These are phyloP conservation scores for Cyberlindnera veronae DNA, from an alignment of 805 yeast species.

Conservation along the genomic window DNA sequence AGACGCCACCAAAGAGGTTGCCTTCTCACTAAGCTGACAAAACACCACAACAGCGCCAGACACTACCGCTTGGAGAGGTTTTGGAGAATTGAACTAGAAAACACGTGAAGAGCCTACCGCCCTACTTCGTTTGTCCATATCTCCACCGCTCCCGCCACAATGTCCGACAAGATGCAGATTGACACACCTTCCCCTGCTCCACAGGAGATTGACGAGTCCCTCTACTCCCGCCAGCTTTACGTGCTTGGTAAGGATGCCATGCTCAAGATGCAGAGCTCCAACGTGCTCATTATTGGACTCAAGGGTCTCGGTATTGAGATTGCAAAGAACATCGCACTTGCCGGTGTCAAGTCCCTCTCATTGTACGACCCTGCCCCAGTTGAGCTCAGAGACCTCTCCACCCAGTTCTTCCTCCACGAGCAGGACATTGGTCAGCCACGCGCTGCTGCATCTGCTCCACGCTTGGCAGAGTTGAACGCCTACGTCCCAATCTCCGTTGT, in stretches of 20 bases:
- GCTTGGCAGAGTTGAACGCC: conserved; percentile 76
- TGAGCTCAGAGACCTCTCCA: conserved; percentile 67
- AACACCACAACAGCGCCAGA: no score
- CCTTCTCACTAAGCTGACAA: no score
- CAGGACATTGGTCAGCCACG: conserved; percentile 75
- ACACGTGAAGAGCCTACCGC: not conserved
- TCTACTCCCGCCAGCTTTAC: conserved; percentile 94
- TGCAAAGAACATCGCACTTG: conserved; percentile 93
- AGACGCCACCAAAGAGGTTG: no score
- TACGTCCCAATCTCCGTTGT: conserved; percentile 84
- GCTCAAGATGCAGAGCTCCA: conserved; percentile 93
- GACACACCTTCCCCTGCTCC: conserved; percentile 34
- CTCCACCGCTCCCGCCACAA: conserved; percentile 2
- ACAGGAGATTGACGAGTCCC: conserved; percentile 79
- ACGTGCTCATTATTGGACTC: conserved; percentile 86
- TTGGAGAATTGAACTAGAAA: no score
- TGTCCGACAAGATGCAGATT: conserved; percentile 39
- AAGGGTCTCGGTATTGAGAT: conserved; percentile 94
- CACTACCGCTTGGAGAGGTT: no score
- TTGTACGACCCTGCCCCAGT: conserved; percentile 79
- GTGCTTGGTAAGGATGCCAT: conserved; percentile 98
- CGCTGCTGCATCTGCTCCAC: conserved; percentile 65
- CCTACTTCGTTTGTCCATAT: no score
- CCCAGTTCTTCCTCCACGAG: conserved; percentile 80
- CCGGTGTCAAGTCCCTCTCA: conserved; percentile 92